These are phyloP conservation scores for Boeremia exigua DNA, from an alignment of 2,329 filamentous ascomycete genomes.

Conservation along the genomic window DNA sequence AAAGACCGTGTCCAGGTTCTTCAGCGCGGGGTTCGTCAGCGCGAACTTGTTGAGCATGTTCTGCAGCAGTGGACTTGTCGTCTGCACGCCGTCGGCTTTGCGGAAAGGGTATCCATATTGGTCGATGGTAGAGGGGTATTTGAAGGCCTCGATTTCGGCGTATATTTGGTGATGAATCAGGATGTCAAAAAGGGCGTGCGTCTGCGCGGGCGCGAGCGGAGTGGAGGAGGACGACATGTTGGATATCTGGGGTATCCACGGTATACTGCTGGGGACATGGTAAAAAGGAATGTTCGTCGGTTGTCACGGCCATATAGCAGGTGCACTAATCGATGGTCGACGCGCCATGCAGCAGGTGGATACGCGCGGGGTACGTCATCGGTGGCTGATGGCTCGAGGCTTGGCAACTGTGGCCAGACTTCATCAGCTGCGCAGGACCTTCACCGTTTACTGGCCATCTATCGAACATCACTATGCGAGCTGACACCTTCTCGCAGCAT, in stretches of 20 bases:
- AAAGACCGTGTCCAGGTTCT: conserved; percentile 60
- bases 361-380: conserved; percentile 11
- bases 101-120: conserved; percentile 74
- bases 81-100: conserved; percentile 53
- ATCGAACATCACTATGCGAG: background rate
- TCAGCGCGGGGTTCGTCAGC: conserved; percentile 70
- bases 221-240: conserved; percentile 12
- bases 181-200: conserved; percentile 61
- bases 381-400: background rate
- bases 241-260: background rate
- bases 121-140: conserved; percentile 66
- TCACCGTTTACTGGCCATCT: background rate
- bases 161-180: conserved; percentile 62
- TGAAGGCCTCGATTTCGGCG: conserved; percentile 75
- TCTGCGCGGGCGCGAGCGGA: conserved; percentile 53
- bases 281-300: conserved; percentile 4
- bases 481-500: too few species aligned
- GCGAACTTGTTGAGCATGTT: conserved; percentile 69
- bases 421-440: background rate
- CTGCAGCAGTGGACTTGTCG: conserved; percentile 70
- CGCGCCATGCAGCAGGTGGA: conserved; percentile 14
- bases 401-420: conserved; percentile 1
- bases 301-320: conserved; percentile 17
- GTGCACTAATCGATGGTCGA: conserved; percentile 15
- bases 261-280: conserved; percentile 3